These are phyloP conservation scores for Leucocoprinus sp. DNA, from an alignment of 768 basidiomycete species.

Conservation along the genomic window DNA sequence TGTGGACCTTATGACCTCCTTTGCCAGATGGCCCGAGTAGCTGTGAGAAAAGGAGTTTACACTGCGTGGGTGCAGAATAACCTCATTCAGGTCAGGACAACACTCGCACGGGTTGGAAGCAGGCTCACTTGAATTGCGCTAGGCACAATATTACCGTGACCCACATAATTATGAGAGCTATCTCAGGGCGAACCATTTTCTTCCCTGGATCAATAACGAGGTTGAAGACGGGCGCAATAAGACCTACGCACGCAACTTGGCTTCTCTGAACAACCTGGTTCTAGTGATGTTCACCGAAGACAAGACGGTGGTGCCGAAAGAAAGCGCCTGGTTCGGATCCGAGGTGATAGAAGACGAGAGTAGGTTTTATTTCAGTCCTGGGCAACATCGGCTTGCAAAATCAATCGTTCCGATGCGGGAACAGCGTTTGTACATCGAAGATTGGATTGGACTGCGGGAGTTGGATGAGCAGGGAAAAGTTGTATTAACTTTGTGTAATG, in stretches of 20 bases:
- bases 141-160: constrained; percentile 89
- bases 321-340: constrained; percentile 82
- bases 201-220: constrained; percentile 78
- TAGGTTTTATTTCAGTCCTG: neutral
- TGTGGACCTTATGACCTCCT: constrained; percentile 61
- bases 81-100: constrained; percentile 51
- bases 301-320: constrained; percentile 74
- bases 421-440: constrained; percentile 67
- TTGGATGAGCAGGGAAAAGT: constrained; percentile 64
- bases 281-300: constrained; percentile 70
- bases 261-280: constrained; percentile 56
- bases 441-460: constrained; percentile 72
- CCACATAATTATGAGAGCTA: constrained; percentile 51
- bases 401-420: constrained; percentile 58
- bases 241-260: constrained; percentile 54
- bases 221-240: constrained; percentile 40
- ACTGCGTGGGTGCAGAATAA: constrained; percentile 69
- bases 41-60: constrained; percentile 59
- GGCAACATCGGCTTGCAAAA: neutral
- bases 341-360: constrained; percentile 37
- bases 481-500: constrained; percentile 53
- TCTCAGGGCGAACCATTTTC: constrained; percentile 53
- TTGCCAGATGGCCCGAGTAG: constrained; percentile 59
- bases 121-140: neutral
- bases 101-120: neutral